A percentile compares a stretch with the other conserved stretches of the same genome.
Evolutionary conservation across 805 yeast species (phyloP).

Genomic region (Metschnikowia noctiluminum): DNA sequence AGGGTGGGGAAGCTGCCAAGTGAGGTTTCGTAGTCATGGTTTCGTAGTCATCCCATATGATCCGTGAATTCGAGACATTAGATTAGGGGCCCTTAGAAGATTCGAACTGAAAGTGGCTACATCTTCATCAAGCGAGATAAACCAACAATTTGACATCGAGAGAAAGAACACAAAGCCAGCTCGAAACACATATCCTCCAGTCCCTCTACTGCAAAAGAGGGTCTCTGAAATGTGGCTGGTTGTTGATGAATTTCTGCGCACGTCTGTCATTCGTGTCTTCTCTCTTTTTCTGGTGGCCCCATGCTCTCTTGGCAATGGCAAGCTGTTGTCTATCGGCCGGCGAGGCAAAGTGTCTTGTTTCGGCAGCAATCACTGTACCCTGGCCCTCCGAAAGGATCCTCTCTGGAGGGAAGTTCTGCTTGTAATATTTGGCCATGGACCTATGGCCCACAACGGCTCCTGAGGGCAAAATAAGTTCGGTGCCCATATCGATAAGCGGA

Average conservation of each 20-base stretch:
- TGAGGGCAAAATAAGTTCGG: slow-evolving; percentile 39
- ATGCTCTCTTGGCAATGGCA: slow-evolving; percentile 50
- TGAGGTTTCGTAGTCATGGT: no score
- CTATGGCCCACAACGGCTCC: slow-evolving; percentile 45
- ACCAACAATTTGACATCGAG: no score
- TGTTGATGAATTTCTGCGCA: slow-evolving; percentile 69
- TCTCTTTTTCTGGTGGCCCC: slow-evolving; percentile 53
- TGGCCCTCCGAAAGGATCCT: slow-evolving; percentile 39
- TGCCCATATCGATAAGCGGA: slow-evolving; percentile 33
- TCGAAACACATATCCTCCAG: neutral
- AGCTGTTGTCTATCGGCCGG: slow-evolving; percentile 38
- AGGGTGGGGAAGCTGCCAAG: no score
- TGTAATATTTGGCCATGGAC: slow-evolving; percentile 40
- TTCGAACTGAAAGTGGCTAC: no score
- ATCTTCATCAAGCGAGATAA: no score
- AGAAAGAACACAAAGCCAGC: neutral
- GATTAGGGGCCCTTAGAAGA: no score
- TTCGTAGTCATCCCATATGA: no score
- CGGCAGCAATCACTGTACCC: slow-evolving; percentile 47
- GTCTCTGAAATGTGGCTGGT: slow-evolving; percentile 67
- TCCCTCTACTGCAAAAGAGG: slow-evolving; percentile 32
- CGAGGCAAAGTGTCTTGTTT: slow-evolving; percentile 49
- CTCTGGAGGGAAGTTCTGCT: slow-evolving; percentile 44
- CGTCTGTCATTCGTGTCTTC: slow-evolving; percentile 52
- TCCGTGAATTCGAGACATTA: no score